Evolutionary conservation across 139 green algal species (phyloP).

Genomic region (Ettlia oleoabundans): DNA sequence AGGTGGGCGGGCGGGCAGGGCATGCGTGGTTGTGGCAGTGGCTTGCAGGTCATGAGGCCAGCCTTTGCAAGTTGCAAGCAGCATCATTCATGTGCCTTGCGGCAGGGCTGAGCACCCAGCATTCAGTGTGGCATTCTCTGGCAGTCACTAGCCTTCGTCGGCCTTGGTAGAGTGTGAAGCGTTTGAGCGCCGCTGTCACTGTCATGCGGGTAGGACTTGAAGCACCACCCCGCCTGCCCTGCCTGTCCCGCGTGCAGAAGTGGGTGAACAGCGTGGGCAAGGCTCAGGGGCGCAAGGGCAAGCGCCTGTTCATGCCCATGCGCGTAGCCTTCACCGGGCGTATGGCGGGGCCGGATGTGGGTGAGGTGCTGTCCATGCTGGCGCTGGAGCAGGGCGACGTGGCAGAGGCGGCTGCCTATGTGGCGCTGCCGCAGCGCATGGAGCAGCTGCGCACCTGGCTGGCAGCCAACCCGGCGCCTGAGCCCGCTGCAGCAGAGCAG

Average conservation of each 20-base stretch:
- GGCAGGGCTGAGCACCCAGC: too few relatives aligned
- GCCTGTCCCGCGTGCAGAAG: conserved; percentile 37
- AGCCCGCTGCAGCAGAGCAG: background rate
- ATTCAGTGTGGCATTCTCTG: too few relatives aligned
- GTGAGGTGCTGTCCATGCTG: conserved; percentile 81
- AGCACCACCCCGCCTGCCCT: background rate
- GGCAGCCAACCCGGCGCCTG: conserved; percentile 26
- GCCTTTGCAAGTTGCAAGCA: too few relatives aligned
- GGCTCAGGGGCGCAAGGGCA: conserved; percentile 95
- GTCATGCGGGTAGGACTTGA: background rate
- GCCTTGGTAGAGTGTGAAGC: too few relatives aligned
- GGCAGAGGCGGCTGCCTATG: conserved; percentile 51
- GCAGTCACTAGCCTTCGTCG: too few relatives aligned
- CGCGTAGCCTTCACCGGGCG: conserved; percentile 91
- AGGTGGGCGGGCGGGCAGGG: conserved; percentile 46
- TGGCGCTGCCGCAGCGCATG: conserved; percentile 72
- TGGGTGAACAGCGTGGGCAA: conserved; percentile 96
- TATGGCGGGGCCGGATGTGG: conserved; percentile 88
- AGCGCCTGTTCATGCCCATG: conserved; percentile 98
- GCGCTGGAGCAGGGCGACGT: conserved; percentile 70
- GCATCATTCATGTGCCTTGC: too few relatives aligned
- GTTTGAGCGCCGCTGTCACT: too few relatives aligned
- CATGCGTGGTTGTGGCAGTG: background rate
- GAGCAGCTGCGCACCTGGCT: conserved; percentile 65
- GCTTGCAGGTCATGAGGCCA: too few relatives aligned